Percentiles rank a stretch among this genome's conserved stretches.
These are phyloP conservation scores for Paramecium biaurelia DNA, from an alignment of 73 alveolate species.

Conservation along the genomic window DNA sequence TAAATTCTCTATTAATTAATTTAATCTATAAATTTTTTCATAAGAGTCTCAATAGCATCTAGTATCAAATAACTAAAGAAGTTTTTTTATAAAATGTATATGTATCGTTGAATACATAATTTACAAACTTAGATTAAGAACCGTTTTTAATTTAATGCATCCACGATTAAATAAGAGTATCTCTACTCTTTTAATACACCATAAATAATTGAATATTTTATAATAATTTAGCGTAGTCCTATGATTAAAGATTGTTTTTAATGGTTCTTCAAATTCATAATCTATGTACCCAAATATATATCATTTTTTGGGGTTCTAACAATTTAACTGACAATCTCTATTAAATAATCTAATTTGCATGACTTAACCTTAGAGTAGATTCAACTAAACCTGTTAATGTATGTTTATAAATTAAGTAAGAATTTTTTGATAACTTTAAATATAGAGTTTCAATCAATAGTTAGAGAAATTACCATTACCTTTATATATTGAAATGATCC, in stretches of 20 bases:
- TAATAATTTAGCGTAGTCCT: slow-evolving; percentile 84
- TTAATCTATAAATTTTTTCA: neutral
- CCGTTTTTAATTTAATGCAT: slow-evolving; percentile 61
- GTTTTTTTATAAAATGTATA: neutral
- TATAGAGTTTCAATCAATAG: neutral
- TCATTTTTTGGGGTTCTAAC: slow-evolving; percentile 87
- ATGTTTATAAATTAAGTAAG: neutral
- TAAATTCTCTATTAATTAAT: neutral
- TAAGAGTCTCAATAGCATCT: neutral
- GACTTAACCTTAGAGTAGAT: neutral
- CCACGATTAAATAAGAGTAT: slow-evolving; percentile 82
- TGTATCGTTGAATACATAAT: neutral
- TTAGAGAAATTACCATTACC: neutral
- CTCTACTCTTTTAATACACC: slow-evolving; percentile 92
- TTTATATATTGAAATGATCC: neutral
- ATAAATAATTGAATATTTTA: slow-evolving; percentile 88
- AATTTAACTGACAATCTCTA: slow-evolving; percentile 85
- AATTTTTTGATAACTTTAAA: neutral
- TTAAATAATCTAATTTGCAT: neutral
- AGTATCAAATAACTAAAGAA: neutral
- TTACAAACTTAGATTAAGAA: neutral
- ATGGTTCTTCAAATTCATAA: slow-evolving; percentile 94
- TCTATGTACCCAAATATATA: slow-evolving; percentile 96
- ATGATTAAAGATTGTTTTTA: slow-evolving; percentile 83
- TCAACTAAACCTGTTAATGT: neutral